These are phyloP conservation scores for Leucosporidium scottii DNA, from an alignment of 768 basidiomycete species.

Conservation along the genomic window DNA sequence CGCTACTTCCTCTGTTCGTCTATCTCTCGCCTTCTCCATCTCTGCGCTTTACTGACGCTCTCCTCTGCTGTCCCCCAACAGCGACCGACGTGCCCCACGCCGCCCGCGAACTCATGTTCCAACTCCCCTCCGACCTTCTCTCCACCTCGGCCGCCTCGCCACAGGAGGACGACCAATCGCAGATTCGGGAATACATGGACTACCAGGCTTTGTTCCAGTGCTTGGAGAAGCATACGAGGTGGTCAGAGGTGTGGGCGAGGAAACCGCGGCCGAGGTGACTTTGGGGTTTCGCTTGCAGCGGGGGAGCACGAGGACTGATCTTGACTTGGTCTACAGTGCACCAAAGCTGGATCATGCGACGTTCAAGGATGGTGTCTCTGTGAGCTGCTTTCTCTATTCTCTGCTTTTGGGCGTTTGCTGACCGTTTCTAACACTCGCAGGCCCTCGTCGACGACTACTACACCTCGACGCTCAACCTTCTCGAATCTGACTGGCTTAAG, in stretches of 20 bases:
- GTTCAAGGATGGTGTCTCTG: constrained; percentile 14
- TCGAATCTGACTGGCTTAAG: constrained; percentile 37
- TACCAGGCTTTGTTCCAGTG: constrained; percentile 71
- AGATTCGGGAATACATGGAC: constrained; percentile 55
- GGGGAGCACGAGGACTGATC: neutral
- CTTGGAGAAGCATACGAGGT: constrained; percentile 46
- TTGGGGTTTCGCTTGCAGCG: neutral
- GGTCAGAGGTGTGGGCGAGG: constrained; percentile 31
- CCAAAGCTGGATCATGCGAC: constrained; percentile 12
- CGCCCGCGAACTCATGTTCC: constrained; percentile 19
- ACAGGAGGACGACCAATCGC: neutral
- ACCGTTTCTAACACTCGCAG: neutral
- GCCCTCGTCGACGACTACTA: constrained; percentile 28
- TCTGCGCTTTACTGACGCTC: neutral
- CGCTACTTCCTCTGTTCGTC: constrained; percentile 79
- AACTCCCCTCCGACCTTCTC: constrained; percentile 20
- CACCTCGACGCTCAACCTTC: constrained; percentile 25
- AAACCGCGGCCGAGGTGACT: constrained; percentile 2
- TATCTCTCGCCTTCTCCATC: neutral
- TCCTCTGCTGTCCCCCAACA: neutral
- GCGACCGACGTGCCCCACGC: constrained; percentile 15
- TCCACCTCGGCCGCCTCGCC: constrained; percentile 3
- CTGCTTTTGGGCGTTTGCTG: neutral
- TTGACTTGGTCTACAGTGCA: too few species aligned
- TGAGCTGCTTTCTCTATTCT: constrained; percentile 5